A percentile compares a stretch with the other conserved stretches of the same genome.
These are phyloP conservation scores for Hypsizygus marmoreus DNA, from an alignment of 768 basidiomycete genomes.

Conservation along the genomic window DNA sequence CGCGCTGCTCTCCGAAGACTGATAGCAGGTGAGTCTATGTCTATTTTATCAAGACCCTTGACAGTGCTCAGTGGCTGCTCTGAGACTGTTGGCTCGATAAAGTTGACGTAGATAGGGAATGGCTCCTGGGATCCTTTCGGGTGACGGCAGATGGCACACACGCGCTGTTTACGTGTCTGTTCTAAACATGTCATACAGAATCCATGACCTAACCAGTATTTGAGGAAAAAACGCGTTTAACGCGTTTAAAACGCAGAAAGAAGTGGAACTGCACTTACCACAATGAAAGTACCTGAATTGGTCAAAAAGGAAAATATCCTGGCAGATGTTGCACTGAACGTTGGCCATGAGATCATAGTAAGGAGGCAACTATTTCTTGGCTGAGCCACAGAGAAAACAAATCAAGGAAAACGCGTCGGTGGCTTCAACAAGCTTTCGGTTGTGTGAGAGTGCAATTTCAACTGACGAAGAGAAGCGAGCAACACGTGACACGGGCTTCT, in stretches of 20 bases:
- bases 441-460: too few species aligned
- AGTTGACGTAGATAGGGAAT: slow-evolving; percentile 13
- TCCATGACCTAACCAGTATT: slow-evolving; percentile 12
- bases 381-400: too few species aligned
- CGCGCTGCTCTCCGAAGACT: slow-evolving; percentile 12
- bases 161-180: not conserved
- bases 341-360: not conserved
- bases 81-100: slow-evolving; percentile 1
- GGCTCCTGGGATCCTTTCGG: slow-evolving; percentile 7
- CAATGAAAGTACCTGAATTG: slow-evolving; percentile 15
- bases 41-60: slow-evolving; percentile 5
- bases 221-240: not conserved
- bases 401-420: too few species aligned
- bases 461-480: too few species aligned
- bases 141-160: slow-evolving; percentile 10
- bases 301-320: slow-evolving; percentile 8
- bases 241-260: slow-evolving; percentile 1
- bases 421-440: too few species aligned
- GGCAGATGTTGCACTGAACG: slow-evolving; percentile 14
- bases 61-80: slow-evolving; percentile 1
- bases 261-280: slow-evolving; percentile 8
- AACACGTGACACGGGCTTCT: too few species aligned
- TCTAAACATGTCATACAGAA: slow-evolving; percentile 12
- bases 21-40: not conserved
- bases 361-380: too few species aligned